A percentile compares a stretch with the other conserved stretches of the same genome.
Evolutionary conservation across 768 basidiomycete genomes (phyloP).

Genomic region (Phylloporus sp.): DNA sequence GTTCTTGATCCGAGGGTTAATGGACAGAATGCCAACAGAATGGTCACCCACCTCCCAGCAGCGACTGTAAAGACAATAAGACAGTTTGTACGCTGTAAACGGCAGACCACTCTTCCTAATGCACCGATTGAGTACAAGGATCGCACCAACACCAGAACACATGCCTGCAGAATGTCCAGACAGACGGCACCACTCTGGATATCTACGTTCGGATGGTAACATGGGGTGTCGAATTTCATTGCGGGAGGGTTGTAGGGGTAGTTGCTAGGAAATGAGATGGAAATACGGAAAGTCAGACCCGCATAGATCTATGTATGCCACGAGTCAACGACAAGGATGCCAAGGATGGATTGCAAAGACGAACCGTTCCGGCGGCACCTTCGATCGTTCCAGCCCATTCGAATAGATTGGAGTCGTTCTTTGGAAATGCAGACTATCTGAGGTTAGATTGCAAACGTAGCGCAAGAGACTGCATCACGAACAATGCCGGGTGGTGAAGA

Average conservation of each 20-base stretch:
- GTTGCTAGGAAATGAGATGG: constrained; percentile 78
- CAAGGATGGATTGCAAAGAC: not conserved
- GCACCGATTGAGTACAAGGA: constrained; percentile 6
- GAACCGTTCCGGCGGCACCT: constrained; percentile 65
- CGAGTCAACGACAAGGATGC: constrained; percentile 2
- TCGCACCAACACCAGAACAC: constrained; percentile 3
- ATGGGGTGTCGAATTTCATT: constrained; percentile 85
- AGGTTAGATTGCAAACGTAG: not conserved
- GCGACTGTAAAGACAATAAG: constrained; percentile 78
- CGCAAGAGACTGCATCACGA: constrained; percentile 25
- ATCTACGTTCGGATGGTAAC: constrained; percentile 91
- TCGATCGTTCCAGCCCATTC: constrained; percentile 90
- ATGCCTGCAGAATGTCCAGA: constrained; percentile 81
- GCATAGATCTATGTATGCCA: constrained; percentile 60
- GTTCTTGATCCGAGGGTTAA: constrained; percentile 46
- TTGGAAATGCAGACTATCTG: constrained; percentile 80
- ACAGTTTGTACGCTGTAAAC: constrained; percentile 91
- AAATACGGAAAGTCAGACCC: constrained; percentile 76
- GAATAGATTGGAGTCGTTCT: constrained; percentile 78
- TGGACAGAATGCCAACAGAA: not conserved
- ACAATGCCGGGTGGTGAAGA: constrained; percentile 86
- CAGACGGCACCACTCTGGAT: constrained; percentile 73
- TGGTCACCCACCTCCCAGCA: constrained; percentile 69
- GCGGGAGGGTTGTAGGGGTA: constrained; percentile 84
- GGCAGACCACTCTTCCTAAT: constrained; percentile 88